phyloP scores from a whole-genome alignment of 192 early-diverging fungal genomes.

The Jimgerdemannia lactiflua region DNA sequence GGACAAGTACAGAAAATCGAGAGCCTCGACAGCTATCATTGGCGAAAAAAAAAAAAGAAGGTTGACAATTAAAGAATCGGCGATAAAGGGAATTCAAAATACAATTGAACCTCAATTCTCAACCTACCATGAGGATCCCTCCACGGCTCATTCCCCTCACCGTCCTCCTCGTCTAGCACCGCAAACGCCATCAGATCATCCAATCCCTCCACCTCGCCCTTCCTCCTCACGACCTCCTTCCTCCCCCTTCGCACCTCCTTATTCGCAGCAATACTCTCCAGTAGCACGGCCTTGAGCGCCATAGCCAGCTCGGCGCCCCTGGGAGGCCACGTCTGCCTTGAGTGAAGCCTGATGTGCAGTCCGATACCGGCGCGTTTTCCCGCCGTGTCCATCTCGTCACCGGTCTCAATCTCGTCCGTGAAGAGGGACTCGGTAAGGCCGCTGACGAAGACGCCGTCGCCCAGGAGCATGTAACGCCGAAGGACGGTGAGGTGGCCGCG shows the following conservation, averaged over 20 bases:
- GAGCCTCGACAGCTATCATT: constrained; percentile 35
- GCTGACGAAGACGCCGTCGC: constrained; percentile 37
- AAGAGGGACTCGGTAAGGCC: constrained; percentile 37
- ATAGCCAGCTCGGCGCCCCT: constrained; percentile 17
- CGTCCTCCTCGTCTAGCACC: constrained; percentile 15
- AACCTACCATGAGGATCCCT: constrained; percentile 39
- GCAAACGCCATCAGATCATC: constrained; percentile 40
- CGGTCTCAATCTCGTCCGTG: constrained; percentile 7
- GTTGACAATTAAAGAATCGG: no score
- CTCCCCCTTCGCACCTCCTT: not conserved
- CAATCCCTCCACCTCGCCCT: constrained; percentile 19
- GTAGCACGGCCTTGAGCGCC: constrained; percentile 25
- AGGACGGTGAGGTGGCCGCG: constrained; percentile 36
- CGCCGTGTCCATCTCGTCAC: not conserved
- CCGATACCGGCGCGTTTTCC: constrained; percentile 2
- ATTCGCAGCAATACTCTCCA: constrained; percentile 14
- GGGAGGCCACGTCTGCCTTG: constrained; percentile 21
- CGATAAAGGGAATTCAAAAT: no score
- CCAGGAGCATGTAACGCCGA: constrained; percentile 36
- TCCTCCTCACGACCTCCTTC: not conserved
- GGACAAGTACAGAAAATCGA: no score
- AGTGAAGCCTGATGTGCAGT: constrained; percentile 10
- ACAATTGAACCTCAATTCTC: not conserved
- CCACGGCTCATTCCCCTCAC: constrained; percentile 26
- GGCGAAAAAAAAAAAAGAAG: not conserved